phyloP scores from a whole-genome alignment of 495 filamentous ascomycete genomes.

The Aspergillus haitiensis region DNA sequence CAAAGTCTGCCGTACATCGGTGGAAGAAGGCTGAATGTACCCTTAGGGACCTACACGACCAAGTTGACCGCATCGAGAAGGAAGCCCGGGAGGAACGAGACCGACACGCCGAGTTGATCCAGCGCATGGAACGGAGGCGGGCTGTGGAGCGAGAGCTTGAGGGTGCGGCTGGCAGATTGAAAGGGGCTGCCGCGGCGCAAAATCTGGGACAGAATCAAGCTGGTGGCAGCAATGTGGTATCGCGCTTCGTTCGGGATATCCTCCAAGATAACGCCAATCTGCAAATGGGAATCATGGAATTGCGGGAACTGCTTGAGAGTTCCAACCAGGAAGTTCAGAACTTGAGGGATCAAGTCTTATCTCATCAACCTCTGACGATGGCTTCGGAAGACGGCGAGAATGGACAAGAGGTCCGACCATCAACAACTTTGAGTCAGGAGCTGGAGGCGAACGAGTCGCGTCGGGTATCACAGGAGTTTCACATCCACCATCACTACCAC shows the following conservation, averaged over 20 bases:
- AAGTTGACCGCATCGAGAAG: slow-evolving; percentile 84
- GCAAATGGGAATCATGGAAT: slow-evolving; percentile 83
- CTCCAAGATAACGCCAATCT: slow-evolving; percentile 92
- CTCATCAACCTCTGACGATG: slow-evolving; percentile 65
- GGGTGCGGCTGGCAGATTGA: slow-evolving; percentile 71
- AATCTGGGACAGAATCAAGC: slow-evolving; percentile 53
- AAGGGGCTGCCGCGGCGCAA: slow-evolving; percentile 70
- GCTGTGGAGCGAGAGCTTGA: slow-evolving; percentile 74
- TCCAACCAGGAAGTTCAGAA: slow-evolving; percentile 93
- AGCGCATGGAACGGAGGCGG: slow-evolving; percentile 74
- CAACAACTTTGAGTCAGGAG: slow-evolving; percentile 66
- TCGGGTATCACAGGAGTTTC: slow-evolving; percentile 68
- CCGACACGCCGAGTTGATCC: slow-evolving; percentile 75
- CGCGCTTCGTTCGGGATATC: slow-evolving; percentile 92
- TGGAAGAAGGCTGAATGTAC: slow-evolving; percentile 81
- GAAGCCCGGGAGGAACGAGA: slow-evolving; percentile 82
- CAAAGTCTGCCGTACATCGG: slow-evolving; percentile 70
- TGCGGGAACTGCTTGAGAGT: slow-evolving; percentile 85
- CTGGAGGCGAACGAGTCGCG: slow-evolving; percentile 55
- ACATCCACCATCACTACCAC: slow-evolving; percentile 93
- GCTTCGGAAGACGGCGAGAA: slow-evolving; percentile 32
- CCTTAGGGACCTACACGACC: slow-evolving; percentile 72
- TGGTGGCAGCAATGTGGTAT: slow-evolving; percentile 66
- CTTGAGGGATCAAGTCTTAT: slow-evolving; percentile 77
- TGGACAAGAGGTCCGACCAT: slow-evolving; percentile 24